Conservation (phyloP, 2,329 filamentous ascomycete species). For the Alternaria rosae region DNA sequence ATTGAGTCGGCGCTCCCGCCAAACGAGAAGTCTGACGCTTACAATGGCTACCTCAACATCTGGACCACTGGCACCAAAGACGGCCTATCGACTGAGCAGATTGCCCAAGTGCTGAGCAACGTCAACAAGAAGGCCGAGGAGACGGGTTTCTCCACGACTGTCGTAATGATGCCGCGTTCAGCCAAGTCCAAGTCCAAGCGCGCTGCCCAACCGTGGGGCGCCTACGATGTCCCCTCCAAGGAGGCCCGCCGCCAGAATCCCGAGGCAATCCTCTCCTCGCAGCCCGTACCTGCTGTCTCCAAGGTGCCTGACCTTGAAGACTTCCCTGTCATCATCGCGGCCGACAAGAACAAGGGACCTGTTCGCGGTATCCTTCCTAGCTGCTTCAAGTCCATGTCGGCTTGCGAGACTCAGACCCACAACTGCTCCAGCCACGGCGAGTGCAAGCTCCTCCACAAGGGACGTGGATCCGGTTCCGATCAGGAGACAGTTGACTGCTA, state of each 20-base stretch:
- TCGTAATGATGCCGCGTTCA: conserved; percentile 49
- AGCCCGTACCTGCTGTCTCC: conserved; percentile 37
- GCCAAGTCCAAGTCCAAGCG: conserved; percentile 39
- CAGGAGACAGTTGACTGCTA: conserved; percentile 67
- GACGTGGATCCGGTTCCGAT: conserved; percentile 48
- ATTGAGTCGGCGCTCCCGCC: conserved; percentile 29
- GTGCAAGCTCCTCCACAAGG: conserved; percentile 73
- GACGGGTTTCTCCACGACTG: conserved; percentile 39
- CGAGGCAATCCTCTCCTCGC: conserved; percentile 40
- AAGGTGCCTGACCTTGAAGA: conserved; percentile 38
- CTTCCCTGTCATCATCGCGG: conserved; percentile 35
- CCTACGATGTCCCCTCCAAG: conserved; percentile 40
- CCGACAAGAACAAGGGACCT: conserved; percentile 37
- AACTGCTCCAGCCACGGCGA: conserved; percentile 83
- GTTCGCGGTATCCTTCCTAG: conserved; percentile 66
- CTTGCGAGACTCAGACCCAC: conserved; percentile 74
- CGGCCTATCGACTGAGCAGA: conserved; percentile 14
- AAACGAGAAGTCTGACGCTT: conserved; percentile 25
- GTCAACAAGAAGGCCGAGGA: conserved; percentile 19
- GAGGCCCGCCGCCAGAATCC: conserved; percentile 39
- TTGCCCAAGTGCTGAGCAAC: conserved; percentile 21
- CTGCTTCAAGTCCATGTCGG: conserved; percentile 76
- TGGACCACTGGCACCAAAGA: conserved; percentile 34
- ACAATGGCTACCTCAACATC: conserved; percentile 43
- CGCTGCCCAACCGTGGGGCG: conserved; percentile 44